phyloP scores from a whole-genome alignment of 495 filamentous ascomycete species.

The Penicillium taxi region DNA sequence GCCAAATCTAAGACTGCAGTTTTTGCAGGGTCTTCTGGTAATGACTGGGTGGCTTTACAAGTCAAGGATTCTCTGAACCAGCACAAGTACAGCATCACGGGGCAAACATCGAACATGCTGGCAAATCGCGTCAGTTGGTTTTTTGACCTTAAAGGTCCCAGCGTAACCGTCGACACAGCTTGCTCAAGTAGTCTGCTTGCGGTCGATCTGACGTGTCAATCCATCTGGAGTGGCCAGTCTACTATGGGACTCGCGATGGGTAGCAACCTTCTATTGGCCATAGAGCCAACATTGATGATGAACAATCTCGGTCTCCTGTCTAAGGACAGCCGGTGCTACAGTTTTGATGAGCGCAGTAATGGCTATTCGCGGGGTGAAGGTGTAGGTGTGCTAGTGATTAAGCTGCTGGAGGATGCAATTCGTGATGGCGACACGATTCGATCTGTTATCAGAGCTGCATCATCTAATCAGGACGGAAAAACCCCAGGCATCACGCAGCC shows the following conservation, averaged over 20 bases:
- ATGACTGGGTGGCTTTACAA: neutral
- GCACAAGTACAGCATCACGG: neutral
- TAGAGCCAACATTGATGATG: neutral
- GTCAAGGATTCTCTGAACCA: slow-evolving; percentile 8
- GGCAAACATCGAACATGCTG: slow-evolving; percentile 15
- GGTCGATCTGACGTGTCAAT: neutral
- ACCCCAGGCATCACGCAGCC: neutral
- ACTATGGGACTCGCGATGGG: neutral
- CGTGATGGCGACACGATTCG: neutral
- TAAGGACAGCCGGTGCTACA: neutral
- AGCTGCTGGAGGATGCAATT: neutral
- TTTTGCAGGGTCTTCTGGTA: slow-evolving; percentile 32
- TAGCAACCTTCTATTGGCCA: neutral
- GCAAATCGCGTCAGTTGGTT: slow-evolving; percentile 39
- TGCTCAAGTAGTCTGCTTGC: slow-evolving; percentile 48
- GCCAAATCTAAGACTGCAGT: slow-evolving; percentile 43
- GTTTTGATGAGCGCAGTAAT: neutral
- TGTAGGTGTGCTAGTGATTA: neutral
- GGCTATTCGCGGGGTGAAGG: neutral
- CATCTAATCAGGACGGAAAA: neutral
- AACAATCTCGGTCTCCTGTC: neutral
- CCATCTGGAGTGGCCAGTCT: neutral
- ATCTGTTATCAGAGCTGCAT: neutral
- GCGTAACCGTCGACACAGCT: slow-evolving; percentile 42
- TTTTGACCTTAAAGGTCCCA: slow-evolving; percentile 35